A percentile compares a stretch with the other conserved stretches of the same genome.
These are phyloP conservation scores for Boletus subcaerulescens DNA, from an alignment of 768 basidiomycete species.

Conservation along the genomic window DNA sequence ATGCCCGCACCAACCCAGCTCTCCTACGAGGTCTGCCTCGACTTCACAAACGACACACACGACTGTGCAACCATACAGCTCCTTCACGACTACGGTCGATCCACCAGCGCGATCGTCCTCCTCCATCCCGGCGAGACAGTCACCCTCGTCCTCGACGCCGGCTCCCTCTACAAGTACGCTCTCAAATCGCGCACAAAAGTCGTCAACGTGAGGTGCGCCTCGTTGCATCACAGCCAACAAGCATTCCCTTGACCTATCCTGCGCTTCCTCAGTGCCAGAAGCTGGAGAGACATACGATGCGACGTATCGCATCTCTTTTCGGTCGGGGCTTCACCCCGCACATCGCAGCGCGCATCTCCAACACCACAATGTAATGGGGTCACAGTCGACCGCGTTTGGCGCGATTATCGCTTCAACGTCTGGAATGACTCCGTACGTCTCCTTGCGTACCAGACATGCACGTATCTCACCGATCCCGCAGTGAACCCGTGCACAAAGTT, in stretches of 20 bases:
- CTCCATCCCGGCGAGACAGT: constrained; percentile 62
- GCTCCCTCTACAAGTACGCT: constrained; percentile 65
- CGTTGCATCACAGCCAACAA: neutral
- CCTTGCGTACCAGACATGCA: neutral
- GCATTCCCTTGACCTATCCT: neutral
- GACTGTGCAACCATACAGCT: constrained; percentile 64
- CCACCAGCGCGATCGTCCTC: constrained; percentile 50
- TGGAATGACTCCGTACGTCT: constrained; percentile 50
- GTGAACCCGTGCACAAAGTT: constrained; percentile 17
- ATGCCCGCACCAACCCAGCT: constrained; percentile 61
- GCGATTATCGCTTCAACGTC: constrained; percentile 61
- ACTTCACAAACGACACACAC: constrained; percentile 67
- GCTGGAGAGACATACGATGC: constrained; percentile 65
- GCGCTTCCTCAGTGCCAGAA: constrained; percentile 47
- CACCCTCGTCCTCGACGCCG: constrained; percentile 67
- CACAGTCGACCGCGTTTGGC: constrained; percentile 64
- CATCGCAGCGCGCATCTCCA: constrained; percentile 32
- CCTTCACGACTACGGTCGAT: constrained; percentile 59
- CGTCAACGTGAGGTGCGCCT: constrained; percentile 62
- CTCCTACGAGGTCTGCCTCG: constrained; percentile 62
- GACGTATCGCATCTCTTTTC: constrained; percentile 60
- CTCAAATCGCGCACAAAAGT: constrained; percentile 64
- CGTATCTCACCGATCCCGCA: constrained; percentile 13
- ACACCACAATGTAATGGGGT: constrained; percentile 48
- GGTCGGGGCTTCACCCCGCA: constrained; percentile 32